A percentile compares a stretch with the other conserved stretches of the same genome.
These are phyloP conservation scores for Solanum verrucosum DNA, from an alignment of 257 asterid species.

Conservation along the genomic window DNA sequence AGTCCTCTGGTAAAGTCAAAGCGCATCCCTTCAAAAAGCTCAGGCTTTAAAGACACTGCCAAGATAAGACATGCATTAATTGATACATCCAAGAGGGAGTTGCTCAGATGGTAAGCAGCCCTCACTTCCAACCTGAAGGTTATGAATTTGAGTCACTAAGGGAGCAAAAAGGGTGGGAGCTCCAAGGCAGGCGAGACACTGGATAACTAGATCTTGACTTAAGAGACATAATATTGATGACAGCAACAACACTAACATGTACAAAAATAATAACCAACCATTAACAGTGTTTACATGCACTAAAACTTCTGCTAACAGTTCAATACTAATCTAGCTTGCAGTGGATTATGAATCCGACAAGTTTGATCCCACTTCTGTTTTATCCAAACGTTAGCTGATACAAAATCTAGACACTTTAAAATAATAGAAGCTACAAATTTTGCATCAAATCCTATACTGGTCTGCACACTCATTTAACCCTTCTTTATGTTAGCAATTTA, in stretches of 20 bases:
- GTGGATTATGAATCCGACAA: neutral
- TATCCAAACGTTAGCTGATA: neutral
- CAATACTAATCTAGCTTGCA: neutral
- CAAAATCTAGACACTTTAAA: neutral
- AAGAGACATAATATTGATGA: neutral
- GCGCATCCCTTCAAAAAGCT: conserved; percentile 94
- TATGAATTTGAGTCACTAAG: neutral
- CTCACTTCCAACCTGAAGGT: neutral
- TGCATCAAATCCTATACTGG: neutral
- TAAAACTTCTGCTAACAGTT: neutral
- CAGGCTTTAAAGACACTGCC: conserved; percentile 99
- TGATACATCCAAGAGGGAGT: neutral
- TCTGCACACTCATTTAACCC: neutral
- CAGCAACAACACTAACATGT: neutral
- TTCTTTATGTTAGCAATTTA: neutral
- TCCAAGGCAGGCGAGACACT: neutral
- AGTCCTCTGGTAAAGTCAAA: conserved; percentile 91
- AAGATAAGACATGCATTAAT: conserved; percentile 5
- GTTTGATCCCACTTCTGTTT: neutral
- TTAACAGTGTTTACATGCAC: neutral
- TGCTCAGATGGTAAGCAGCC: neutral
- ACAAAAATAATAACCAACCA: neutral
- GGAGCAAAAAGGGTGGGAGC: neutral
- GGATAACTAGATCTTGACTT: neutral
- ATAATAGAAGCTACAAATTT: neutral